Base-by-base conservation (phyloP, 2,329 filamentous ascomycete species). In the Alternaria sp. region DNA sequence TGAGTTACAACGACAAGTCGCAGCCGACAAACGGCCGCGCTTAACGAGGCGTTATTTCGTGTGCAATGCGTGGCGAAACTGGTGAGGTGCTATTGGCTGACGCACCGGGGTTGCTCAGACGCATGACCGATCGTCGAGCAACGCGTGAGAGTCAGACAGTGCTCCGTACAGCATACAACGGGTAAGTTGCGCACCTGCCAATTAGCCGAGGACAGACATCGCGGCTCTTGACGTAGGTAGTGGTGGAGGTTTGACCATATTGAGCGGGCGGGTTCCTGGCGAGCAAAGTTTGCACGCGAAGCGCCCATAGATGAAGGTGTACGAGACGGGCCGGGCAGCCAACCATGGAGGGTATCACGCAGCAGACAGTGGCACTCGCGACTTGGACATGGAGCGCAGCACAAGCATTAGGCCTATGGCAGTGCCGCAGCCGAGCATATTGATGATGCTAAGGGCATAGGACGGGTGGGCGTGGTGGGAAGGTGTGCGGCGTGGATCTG, bases 21-120 rank as follows among this genome's bases (percentile, higher is more conserved):
- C 30, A 30, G 60, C 67, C 62, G 60, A 64, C 54, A 41, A 58
- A 64, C 62, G 70, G 67, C 64, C 69, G 70, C 67, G 66, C 58
- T 63, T 58, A 62, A 66, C 43, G 58, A 55, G 60, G 67, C 59
- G 64, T 61, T 53, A 61, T 51, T 26, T 26, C 56, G 47, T 56
- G 33, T 57, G 30, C 49, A 50, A 66, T 60, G 66, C 63, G 67
- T 57, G 58, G 57, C 62, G 61, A 65, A 58, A 46, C 44, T 47
- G 47, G 33, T 33, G 58, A 63, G 37, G 30, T 59, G 55, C 61
- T 50, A 73, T 68, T 65, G 65, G 65, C 23, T 60, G 47, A 58
- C 51, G 41, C 15, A 60, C 58, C 85, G 75, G 83, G 63, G 67
- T 68, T 54, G 56, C 55, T 57, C 44, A 65, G 67, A 65, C 46